These are phyloP conservation scores for Cyclotella choctawhatcheeana DNA, from an alignment of 108 stramenopile species.

Conservation along the genomic window DNA sequence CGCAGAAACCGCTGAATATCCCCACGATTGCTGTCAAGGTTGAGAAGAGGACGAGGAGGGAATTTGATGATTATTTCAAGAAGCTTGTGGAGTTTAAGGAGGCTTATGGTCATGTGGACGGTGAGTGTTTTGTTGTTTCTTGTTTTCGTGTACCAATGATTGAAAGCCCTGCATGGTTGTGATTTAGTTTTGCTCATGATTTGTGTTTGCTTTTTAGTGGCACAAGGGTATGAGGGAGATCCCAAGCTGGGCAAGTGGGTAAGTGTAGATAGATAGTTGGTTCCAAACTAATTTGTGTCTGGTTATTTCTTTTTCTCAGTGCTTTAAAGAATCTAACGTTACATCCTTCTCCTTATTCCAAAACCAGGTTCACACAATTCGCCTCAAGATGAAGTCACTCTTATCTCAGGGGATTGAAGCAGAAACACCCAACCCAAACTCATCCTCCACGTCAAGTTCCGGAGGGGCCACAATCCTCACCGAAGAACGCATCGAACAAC, in stretches of 20 bases:
- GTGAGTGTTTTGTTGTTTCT: slow-evolving; percentile 2
- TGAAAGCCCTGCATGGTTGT: too few relatives aligned
- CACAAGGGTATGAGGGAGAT: neutral
- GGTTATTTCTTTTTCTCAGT: too few relatives aligned
- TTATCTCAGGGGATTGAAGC: neutral
- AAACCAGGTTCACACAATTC: neutral
- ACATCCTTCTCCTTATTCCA: too few relatives aligned
- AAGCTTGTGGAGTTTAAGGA: neutral
- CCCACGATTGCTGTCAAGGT: neutral
- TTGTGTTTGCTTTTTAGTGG: neutral
- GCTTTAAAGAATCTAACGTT: too few relatives aligned
- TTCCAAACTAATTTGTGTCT: too few relatives aligned
- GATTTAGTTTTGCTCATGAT: neutral
- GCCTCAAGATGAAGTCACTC: neutral
- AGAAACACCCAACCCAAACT: neutral
- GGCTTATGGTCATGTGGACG: slow-evolving; percentile 1
- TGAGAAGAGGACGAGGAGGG: neutral
- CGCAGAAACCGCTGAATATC: too few relatives aligned
- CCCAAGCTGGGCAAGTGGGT: slow-evolving; percentile 6
- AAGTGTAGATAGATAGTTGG: too few relatives aligned
- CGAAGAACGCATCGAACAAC: slow-evolving; percentile 2
- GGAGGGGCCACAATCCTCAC: neutral
- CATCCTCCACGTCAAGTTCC: neutral
- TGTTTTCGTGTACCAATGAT: too few relatives aligned
- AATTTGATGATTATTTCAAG: slow-evolving; percentile 2